Conservation (phyloP, 176 grass and related monocot species). For the Puya raimondii region DNA sequence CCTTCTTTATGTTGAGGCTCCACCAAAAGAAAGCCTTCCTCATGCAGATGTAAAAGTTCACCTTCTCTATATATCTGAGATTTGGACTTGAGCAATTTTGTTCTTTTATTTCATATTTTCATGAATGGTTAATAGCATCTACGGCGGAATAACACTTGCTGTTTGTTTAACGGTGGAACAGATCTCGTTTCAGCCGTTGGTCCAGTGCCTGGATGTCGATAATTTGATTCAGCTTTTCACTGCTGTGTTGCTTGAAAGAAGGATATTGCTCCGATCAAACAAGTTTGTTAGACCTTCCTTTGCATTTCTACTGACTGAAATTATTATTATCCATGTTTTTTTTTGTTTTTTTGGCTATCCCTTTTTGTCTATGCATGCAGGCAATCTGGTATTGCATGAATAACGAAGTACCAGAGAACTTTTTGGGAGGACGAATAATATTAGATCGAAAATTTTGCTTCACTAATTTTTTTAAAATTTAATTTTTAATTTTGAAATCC, state of each 20-base stretch:
- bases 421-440: neutral
- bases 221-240: slow-evolving; percentile 97
- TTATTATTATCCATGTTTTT: slow-evolving; percentile 19
- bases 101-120: slow-evolving; percentile 16
- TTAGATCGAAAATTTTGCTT: neutral
- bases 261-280: slow-evolving; percentile 96
- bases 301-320: slow-evolving; percentile 16
- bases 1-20: slow-evolving; percentile 75
- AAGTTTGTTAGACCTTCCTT: slow-evolving; percentile 54
- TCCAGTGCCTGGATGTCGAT: slow-evolving; percentile 94
- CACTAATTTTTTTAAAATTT: neutral
- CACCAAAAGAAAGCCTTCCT: slow-evolving; percentile 87
- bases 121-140: neutral
- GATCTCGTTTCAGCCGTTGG: slow-evolving; percentile 98
- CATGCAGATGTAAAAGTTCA: slow-evolving; percentile 72
- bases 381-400: neutral
- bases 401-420: no score
- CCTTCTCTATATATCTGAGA: slow-evolving; percentile 5
- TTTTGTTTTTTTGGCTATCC: neutral
- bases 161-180: slow-evolving; percentile 23
- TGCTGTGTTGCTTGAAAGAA: slow-evolving; percentile 96
- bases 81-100: slow-evolving; percentile 14
- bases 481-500: neutral
- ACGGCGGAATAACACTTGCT: neutral
- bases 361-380: neutral